phyloP scores from a whole-genome alignment of 768 basidiomycete genomes.

The Mycena galopus region DNA sequence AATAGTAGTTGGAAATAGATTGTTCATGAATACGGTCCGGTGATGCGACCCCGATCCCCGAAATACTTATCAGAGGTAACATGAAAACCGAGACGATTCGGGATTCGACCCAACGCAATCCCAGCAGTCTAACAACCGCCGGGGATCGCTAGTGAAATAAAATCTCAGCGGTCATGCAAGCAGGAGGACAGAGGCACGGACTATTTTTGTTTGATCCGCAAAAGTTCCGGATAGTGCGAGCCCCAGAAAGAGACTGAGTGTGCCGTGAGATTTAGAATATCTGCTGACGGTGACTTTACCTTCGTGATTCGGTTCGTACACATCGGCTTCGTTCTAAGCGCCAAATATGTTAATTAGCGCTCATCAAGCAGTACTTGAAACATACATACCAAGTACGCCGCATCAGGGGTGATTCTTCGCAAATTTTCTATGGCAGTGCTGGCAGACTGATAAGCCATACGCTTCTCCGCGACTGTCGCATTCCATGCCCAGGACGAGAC shows the following conservation, averaged over 20 bases:
- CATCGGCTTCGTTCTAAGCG: conserved; percentile 61
- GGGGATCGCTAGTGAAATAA: conserved; percentile 4
- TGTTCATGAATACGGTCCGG: no score
- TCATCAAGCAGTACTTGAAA: not conserved
- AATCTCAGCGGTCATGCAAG: not conserved
- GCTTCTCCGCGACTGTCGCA: conserved; percentile 55
- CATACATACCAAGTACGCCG: conserved; percentile 57
- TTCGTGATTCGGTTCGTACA: conserved; percentile 60
- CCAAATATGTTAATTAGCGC: not conserved
- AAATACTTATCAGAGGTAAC: conserved; percentile 25
- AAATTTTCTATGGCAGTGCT: conserved; percentile 55
- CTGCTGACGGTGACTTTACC: conserved; percentile 36
- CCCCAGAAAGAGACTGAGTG: conserved; percentile 26
- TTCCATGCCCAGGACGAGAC: conserved; percentile 60
- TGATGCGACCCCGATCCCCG: no score
- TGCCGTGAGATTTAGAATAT: no score
- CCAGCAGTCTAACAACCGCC: conserved; percentile 21
- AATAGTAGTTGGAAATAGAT: no score
- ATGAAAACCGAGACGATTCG: conserved; percentile 16
- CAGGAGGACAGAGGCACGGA: not conserved
- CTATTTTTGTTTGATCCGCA: conserved; percentile 25
- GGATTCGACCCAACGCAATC: conserved; percentile 24
- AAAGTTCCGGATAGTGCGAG: conserved; percentile 14
- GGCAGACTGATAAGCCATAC: conserved; percentile 46
- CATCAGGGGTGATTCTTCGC: conserved; percentile 57